Percentiles rank a stretch among this genome's conserved stretches.
These are phyloP conservation scores for Globisporangium megalacanthum DNA, from an alignment of 352 stramenopile genomes.

Conservation along the genomic window DNA sequence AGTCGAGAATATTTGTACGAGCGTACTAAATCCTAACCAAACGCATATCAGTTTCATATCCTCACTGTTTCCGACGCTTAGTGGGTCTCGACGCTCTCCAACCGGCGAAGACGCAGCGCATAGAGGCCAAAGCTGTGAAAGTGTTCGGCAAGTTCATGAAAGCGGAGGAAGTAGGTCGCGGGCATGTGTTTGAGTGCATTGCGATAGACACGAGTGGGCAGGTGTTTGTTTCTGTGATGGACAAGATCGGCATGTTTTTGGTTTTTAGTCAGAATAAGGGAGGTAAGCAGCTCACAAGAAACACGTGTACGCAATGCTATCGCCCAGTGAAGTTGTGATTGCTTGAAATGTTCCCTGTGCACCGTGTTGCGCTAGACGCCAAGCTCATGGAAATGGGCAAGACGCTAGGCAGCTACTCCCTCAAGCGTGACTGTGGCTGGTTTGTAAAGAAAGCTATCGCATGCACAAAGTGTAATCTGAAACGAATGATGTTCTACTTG, in stretches of 20 bases:
- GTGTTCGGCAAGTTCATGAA: neutral
- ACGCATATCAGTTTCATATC: no score
- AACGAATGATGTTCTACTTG: neutral
- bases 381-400: neutral
- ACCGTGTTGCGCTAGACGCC: neutral
- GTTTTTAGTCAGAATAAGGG: neutral
- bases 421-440: neutral
- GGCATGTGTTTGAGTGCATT: neutral
- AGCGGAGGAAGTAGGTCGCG: neutral
- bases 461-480: neutral
- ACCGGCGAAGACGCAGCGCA: neutral
- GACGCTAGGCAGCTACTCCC: neutral
- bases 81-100: conserved; percentile 4
- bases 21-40: no score
- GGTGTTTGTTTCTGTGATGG: no score
- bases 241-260: neutral
- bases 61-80: no score
- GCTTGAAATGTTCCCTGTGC: neutral
- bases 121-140: neutral
- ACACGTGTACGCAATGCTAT: neutral
- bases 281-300: neutral
- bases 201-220: neutral
- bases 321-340: neutral
- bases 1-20: no score
- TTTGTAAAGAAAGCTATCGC: conserved; percentile 2